Percentiles rank a stretch among this genome's conserved stretches.
Evolutionary conservation across 2,329 filamentous ascomycete genomes (phyloP).

Genomic region (Plectosphaerella cucumerina): DNA sequence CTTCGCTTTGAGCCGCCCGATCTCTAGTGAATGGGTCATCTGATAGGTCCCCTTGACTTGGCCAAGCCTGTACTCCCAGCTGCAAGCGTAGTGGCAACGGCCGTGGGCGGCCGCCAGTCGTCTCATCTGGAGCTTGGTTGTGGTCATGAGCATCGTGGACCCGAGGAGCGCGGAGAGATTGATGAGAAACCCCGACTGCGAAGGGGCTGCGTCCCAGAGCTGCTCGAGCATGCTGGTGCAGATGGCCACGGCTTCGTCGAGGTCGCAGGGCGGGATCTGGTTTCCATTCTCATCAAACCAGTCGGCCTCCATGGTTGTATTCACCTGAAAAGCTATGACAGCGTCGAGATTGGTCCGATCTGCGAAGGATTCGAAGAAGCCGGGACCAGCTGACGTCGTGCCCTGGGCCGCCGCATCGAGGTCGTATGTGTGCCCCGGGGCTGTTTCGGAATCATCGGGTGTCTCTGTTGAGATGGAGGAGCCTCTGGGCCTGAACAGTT

Average conservation of each 20-base stretch:
- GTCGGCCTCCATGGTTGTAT: slow-evolving; percentile 41
- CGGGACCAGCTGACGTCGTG: not conserved
- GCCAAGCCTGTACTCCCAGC: slow-evolving; percentile 54
- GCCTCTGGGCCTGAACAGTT: slow-evolving; percentile 7
- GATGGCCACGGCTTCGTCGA: slow-evolving; percentile 53
- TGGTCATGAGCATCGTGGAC: slow-evolving; percentile 44
- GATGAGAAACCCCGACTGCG: slow-evolving; percentile 52
- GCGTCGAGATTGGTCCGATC: slow-evolving; percentile 53
- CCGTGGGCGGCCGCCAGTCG: slow-evolving; percentile 37
- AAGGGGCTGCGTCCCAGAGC: slow-evolving; percentile 44
- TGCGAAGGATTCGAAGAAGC: slow-evolving; percentile 24
- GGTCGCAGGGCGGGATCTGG: slow-evolving; percentile 33
- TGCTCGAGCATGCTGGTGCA: slow-evolving; percentile 48
- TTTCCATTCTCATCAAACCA: slow-evolving; percentile 49
- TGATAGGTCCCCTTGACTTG: slow-evolving; percentile 47
- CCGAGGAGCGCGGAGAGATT: slow-evolving; percentile 56
- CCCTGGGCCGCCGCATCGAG: not conserved
- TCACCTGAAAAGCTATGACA: slow-evolving; percentile 51
- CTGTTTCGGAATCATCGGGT: no score
- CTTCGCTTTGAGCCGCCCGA: slow-evolving; percentile 26
- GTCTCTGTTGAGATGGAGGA: no score
- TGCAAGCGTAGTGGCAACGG: slow-evolving; percentile 42
- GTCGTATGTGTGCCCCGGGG: slow-evolving; percentile 1
- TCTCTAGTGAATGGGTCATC: slow-evolving; percentile 44
- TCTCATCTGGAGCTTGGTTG: slow-evolving; percentile 33